Base-by-base conservation (phyloP, 2,329 filamentous ascomycete genomes). In the Fusarium sp. region DNA sequence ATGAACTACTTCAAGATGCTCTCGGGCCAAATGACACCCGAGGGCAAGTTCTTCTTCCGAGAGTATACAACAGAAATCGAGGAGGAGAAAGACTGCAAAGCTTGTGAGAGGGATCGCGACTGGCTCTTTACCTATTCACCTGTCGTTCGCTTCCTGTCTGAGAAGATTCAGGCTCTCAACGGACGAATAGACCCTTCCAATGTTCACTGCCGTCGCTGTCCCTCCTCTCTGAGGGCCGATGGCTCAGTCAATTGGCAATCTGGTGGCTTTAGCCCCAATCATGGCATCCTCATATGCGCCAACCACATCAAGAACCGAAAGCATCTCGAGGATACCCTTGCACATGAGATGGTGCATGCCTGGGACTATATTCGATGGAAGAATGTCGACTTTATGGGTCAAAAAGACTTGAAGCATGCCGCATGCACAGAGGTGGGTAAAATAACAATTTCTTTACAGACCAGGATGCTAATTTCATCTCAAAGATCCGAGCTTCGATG, bases 301-400 rank as follows among this genome's bases (percentile, higher is more conserved):
- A 99, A 99, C 82, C 92, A 96, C 83, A 89, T 98, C 79, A 86
- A 92, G 65, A 91, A 94, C 79, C 86, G 90, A 63, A 91, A 91
- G 36, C 94, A 97, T 80, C 82, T 97, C 75, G 96, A 99, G 84
- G 96, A 99, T 81, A 97, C 95, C 15, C 85, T 99, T 78, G 92
- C 95, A 33, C 96, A 99, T 82, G 96, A 99, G 84, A 97, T 99
- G 94, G 93, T 99, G 58, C 96, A 99, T 81, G 95, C 95, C 2
- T 98, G 94, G 86, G 96, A 99, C 80, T 93, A 97, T 80, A 79
- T 98, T 75, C 86, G 95, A 71, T 99, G 94, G 86, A 96, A 97
- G 82, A 66, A 66, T 33, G 91, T 98, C 47, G 92, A 98, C 79
- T 93, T 93, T 85, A 82, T 85, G n/a, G 89, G 86, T 8, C 85